A percentile compares a stretch with the other conserved stretches of the same genome.
Evolutionary conservation across 1,284 basidiomycete species (phyloP).

Genomic region (Moniliella sp.): DNA sequence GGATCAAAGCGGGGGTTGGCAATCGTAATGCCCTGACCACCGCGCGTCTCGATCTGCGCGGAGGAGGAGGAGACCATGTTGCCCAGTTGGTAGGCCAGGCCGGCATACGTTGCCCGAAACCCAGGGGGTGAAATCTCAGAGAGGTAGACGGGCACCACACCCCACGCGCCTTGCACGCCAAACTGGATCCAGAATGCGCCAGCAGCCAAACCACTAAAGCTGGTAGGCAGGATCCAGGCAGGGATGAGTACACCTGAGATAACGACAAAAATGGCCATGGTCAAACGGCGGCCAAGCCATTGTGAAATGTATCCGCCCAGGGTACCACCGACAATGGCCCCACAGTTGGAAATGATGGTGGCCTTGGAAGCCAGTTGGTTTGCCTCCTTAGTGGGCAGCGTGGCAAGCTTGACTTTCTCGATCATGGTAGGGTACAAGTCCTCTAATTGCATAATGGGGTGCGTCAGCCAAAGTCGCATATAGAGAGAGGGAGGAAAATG

Average conservation of each 20-base stretch:
- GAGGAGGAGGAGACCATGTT: slow-evolving; percentile 66
- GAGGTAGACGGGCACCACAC: slow-evolving; percentile 58
- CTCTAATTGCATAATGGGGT: slow-evolving; percentile 63
- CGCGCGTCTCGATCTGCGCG: slow-evolving; percentile 70
- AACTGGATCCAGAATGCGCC: slow-evolving; percentile 14
- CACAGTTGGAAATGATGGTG: slow-evolving; percentile 10
- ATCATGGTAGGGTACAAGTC: slow-evolving; percentile 2
- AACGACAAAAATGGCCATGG: slow-evolving; percentile 9
- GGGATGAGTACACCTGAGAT: slow-evolving; percentile 10
- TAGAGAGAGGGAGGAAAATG: background rate
- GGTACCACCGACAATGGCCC: slow-evolving; percentile 12
- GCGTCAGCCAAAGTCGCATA: slow-evolving; percentile 46
- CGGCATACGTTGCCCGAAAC: slow-evolving; percentile 76
- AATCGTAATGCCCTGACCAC: slow-evolving; percentile 32
- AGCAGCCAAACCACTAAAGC: slow-evolving; percentile 10
- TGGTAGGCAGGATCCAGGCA: slow-evolving; percentile 16
- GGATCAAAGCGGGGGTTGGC: slow-evolving; percentile 9
- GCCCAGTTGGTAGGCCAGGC: slow-evolving; percentile 57
- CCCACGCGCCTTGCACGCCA: slow-evolving; percentile 37
- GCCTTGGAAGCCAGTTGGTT: slow-evolving; percentile 8
- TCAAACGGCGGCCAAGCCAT: slow-evolving; percentile 11
- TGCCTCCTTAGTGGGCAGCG: no score
- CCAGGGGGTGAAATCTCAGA: slow-evolving; percentile 72
- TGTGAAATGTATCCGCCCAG: slow-evolving; percentile 15
- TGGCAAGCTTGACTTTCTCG: background rate